Base-by-base conservation (phyloP, 768 basidiomycete species). In the Macrolepiota fuliginosa region DNA sequence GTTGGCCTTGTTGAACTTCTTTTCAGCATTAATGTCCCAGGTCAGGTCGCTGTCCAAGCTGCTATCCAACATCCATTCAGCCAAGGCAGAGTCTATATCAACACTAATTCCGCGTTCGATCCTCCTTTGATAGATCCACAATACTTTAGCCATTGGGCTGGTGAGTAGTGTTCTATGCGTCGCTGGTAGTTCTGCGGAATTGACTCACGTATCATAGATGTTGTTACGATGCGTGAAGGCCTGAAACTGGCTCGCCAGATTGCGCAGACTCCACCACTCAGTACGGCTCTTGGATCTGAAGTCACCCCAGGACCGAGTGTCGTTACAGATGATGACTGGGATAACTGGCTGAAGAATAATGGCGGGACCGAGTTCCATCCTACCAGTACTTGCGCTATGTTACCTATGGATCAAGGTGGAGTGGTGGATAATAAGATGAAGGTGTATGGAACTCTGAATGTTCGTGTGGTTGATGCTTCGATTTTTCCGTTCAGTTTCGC, bases 41-140 rank as follows among this genome's bases (percentile, higher is more conserved):
- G 73, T 1, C 62, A 68, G 25, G 73, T 89, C 51, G 77, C 78
- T 4, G 77, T 91, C 56, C 89, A 91, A 67, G 83, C 84, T 5
- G 89, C 85, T 0, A 69, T 89, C 12, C 89, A 90, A 69, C 85
- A 85, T 66, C 85, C 87, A 1, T 76, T 84, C 68, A 87, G 83
- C 79, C 81, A 85, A 62, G 89, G 89, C 12, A 77, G 76, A 2
- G 68, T 90, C 29, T 82, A 81, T 62, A 85, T 90, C 74, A 86
- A 79, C 67, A 81, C 83, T 2, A 74, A 79, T 15, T 80, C 83
- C 60, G 75, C 84, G 1, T 91, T 90, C 72, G 82, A 83, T 61
- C 66, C 75, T 24, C 87, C 87, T 4, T 69, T 80, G 49, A 85
- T 91, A 68, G 85, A 91, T 71, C 89, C 89, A 3, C 73, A 80